Conservation (phyloP, 2,329 filamentous ascomycete species). For the Fusarium vanettenii region DNA sequence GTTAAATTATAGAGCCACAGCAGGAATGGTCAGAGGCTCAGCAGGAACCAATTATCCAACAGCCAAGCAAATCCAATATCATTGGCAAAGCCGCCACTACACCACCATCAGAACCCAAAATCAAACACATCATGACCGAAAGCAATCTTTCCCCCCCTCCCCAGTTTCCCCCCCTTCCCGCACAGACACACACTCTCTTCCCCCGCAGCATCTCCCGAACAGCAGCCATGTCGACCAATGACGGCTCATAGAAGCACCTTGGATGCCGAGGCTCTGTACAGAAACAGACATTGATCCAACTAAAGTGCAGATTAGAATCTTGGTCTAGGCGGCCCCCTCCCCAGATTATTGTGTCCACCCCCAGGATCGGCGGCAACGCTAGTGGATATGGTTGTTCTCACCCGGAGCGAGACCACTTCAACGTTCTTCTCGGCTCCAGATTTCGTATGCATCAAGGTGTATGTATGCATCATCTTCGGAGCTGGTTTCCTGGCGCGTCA, state of each 20-base stretch:
- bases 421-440: conserved; percentile 5
- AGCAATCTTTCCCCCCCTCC: background rate
- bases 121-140: conserved; percentile 3
- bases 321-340: background rate
- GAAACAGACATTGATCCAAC: background rate
- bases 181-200: conserved; percentile 14
- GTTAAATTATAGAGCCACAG: background rate
- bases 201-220: conserved; percentile 27
- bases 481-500: conserved; percentile 6
- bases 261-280: conserved; percentile 33
- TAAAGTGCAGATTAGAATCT: background rate
- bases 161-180: background rate
- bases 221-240: conserved; percentile 13
- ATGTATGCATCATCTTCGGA: conserved; percentile 5
- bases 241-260: conserved; percentile 12
- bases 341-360: background rate
- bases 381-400: conserved; percentile 34
- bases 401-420: conserved; percentile 7
- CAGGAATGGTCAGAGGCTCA: background rate
- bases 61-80: background rate
- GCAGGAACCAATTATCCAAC: background rate
- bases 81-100: background rate
- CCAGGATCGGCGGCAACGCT: conserved; percentile 12
- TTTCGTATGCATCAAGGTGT: background rate
- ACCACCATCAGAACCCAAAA: background rate